A percentile compares a stretch with the other conserved stretches of the same genome.
phyloP scores from a whole-genome alignment of 805 yeast species.

The Brettanomyces sp. region DNA sequence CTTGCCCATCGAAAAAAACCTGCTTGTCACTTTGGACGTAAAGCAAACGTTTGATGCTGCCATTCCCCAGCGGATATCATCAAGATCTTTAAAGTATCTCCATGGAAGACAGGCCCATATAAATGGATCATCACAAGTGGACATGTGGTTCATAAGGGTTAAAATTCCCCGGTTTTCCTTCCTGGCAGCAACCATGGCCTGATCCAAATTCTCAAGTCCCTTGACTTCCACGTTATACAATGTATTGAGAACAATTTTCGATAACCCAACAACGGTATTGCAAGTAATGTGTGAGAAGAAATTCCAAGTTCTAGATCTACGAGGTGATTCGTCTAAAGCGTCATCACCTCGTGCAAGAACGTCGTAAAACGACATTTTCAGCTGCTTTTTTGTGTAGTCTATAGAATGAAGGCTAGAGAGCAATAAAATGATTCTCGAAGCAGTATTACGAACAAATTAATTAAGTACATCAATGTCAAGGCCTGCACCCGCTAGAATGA shows the following conservation, averaged over 20 bases:
- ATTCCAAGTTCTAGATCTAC: constrained; percentile 54
- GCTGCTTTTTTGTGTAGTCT: not conserved
- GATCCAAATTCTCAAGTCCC: constrained; percentile 55
- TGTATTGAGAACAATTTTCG: constrained; percentile 52
- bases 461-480: too few relatives aligned
- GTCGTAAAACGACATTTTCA: constrained; percentile 54
- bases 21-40: constrained; percentile 36
- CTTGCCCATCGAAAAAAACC: constrained; percentile 80
- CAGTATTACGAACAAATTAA: too few relatives aligned
- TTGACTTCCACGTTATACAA: constrained; percentile 57
- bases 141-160: constrained; percentile 91
- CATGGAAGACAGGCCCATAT: constrained; percentile 81
- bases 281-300: constrained; percentile 61
- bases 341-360: constrained; percentile 69
- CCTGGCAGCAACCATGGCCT: constrained; percentile 53
- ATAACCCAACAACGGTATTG: constrained; percentile 48
- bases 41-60: constrained; percentile 93
- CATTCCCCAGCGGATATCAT: constrained; percentile 81
- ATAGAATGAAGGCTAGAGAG: too few relatives aligned
- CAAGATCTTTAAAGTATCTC: constrained; percentile 51
- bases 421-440: too few relatives aligned
- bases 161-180: constrained; percentile 64
- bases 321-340: constrained; percentile 47
- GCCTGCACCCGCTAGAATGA: too few relatives aligned
- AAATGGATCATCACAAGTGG: constrained; percentile 85